Percentiles rank a stretch among this genome's conserved stretches.
Conservation (phyloP, 2,329 filamentous ascomycete genomes). For the Fusarium compactum region DNA sequence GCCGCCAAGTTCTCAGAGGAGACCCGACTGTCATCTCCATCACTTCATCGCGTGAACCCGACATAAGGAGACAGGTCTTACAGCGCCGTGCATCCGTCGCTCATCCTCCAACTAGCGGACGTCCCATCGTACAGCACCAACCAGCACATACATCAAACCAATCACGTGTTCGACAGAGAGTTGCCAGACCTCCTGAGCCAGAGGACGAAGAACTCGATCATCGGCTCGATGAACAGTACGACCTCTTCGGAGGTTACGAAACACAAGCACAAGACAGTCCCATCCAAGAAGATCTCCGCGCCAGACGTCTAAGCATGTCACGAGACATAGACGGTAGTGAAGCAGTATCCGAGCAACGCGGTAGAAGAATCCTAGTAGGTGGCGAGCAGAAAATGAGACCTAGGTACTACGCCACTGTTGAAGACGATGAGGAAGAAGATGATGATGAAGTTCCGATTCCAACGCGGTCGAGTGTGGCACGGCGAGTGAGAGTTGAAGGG, state of each 20-base stretch:
- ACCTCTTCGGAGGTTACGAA: background rate
- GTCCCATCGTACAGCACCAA: background rate
- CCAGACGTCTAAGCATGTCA: background rate
- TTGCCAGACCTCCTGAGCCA: background rate
- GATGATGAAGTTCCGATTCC: constrained; percentile 6
- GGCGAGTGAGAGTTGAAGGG: background rate
- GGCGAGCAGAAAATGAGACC: constrained; percentile 11
- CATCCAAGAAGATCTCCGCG: background rate
- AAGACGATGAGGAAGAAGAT: background rate
- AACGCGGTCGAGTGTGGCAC: background rate
- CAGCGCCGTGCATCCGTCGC: background rate
- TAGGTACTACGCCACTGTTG: background rate
- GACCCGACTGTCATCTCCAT: background rate
- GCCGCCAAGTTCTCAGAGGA: background rate
- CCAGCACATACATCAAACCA: constrained; percentile 3
- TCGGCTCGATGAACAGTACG: background rate
- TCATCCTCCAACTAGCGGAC: background rate
- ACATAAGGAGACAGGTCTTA: background rate
- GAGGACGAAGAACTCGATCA: background rate
- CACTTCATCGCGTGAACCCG: background rate
- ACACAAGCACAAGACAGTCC: background rate
- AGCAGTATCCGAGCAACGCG: background rate
- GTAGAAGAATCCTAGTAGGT: background rate
- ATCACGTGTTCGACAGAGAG: background rate
- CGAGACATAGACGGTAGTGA: background rate